phyloP scores from a whole-genome alignment of 202 grass and related monocot species.

The Carex arenaria region DNA sequence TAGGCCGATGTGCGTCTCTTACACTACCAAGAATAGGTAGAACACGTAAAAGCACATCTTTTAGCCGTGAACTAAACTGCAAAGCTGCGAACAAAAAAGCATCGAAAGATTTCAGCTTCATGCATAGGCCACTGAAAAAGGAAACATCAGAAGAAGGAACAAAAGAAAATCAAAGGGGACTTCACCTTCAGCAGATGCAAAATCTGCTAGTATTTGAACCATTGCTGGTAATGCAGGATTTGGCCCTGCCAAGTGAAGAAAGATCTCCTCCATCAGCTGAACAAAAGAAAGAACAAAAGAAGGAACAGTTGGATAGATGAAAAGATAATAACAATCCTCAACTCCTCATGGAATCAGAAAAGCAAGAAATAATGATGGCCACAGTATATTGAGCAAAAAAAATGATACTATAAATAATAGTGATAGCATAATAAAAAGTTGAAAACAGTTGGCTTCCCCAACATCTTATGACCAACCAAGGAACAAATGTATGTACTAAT shows the following conservation, averaged over 20 bases:
- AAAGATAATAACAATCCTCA: slow-evolving; percentile 3
- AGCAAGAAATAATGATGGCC: background rate
- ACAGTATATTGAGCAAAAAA: slow-evolving; percentile 20
- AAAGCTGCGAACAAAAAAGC: slow-evolving; percentile 69
- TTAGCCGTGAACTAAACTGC: slow-evolving; percentile 86
- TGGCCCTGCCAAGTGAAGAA: slow-evolving; percentile 91
- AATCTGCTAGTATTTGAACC: slow-evolving; percentile 97
- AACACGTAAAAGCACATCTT: slow-evolving; percentile 90
- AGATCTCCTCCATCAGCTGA: slow-evolving; percentile 94
- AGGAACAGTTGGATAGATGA: slow-evolving; percentile 5
- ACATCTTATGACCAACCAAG: background rate
- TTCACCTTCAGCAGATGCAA: slow-evolving; percentile 84
- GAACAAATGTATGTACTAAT: background rate
- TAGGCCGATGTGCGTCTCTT: slow-evolving; percentile 67
- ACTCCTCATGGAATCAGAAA: slow-evolving; percentile 10
- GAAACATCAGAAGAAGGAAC: slow-evolving; percentile 20
- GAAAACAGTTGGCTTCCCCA: slow-evolving; percentile 1
- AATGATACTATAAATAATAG: background rate
- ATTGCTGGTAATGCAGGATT: slow-evolving; percentile 85
- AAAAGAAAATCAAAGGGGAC: slow-evolving; percentile 28
- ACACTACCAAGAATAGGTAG: slow-evolving; percentile 94
- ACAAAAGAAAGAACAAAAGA: slow-evolving; percentile 9
- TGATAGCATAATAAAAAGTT: background rate
- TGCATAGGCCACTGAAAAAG: slow-evolving; percentile 25
- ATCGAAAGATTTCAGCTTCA: slow-evolving; percentile 39